Percentiles rank a stretch among this genome's conserved stretches.
Evolutionary conservation across 169 alveolate genomes (phyloP).

Genomic region (Besnoitia besnoiti): DNA sequence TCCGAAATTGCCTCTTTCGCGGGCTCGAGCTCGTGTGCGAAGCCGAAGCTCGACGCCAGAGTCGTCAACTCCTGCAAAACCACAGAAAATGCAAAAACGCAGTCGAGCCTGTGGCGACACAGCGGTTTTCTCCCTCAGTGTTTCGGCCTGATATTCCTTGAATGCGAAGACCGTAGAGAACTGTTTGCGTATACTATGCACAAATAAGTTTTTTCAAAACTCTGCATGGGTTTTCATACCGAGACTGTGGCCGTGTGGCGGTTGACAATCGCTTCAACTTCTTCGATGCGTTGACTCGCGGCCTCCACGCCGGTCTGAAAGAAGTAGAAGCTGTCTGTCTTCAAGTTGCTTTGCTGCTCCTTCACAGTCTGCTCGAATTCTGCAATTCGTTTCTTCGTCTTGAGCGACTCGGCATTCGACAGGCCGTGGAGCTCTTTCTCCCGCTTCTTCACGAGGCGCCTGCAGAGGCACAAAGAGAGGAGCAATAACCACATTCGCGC

Average conservation of each 20-base stretch:
- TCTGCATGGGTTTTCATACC: neutral
- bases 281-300: conserved; percentile 81
- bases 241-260: neutral
- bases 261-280: conserved; percentile 75
- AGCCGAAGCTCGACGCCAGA: conserved; percentile 87
- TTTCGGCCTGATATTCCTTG: no score
- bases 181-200: no score
- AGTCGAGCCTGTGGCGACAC: no score
- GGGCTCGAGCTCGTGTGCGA: conserved; percentile 88
- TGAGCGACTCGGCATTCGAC: conserved; percentile 82
- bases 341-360: conserved; percentile 80
- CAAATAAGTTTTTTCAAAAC: no score
- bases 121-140: no score
- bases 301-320: conserved; percentile 88
- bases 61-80: conserved; percentile 74
- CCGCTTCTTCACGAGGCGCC: conserved; percentile 61
- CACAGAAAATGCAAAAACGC: neutral
- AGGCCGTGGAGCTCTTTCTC: conserved; percentile 77
- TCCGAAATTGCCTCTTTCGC: conserved; percentile 81
- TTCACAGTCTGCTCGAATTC: conserved; percentile 81
- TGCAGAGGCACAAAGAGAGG: neutral
- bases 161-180: no score
- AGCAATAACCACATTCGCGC: neutral
- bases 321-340: conserved; percentile 87
- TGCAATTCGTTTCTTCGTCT: conserved; percentile 82